Evolutionary conservation across 495 filamentous ascomycete genomes (phyloP).

Genomic region (Aspergillus sparsus): DNA sequence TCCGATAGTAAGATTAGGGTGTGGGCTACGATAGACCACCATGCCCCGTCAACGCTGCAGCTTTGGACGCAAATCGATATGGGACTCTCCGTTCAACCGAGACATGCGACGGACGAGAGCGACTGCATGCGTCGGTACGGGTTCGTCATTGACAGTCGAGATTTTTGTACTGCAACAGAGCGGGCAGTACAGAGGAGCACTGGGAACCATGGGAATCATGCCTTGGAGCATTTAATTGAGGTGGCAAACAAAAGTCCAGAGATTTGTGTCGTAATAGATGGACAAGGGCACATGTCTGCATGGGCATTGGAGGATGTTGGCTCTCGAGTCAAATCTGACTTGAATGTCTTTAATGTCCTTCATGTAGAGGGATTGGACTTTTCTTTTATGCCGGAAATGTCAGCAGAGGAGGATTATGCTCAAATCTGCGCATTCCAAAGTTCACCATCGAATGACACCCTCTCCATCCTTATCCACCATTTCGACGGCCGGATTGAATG

Average conservation of each 20-base stretch:
- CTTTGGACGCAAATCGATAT: conserved; percentile 86
- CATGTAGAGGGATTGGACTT: conserved; percentile 73
- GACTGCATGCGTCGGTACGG: conserved; percentile 60
- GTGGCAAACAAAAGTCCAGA: conserved; percentile 85
- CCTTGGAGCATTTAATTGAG: conserved; percentile 81
- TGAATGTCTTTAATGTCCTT: conserved; percentile 83
- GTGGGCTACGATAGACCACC: conserved; percentile 77
- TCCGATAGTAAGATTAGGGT: conserved; percentile 80
- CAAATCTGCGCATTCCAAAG: conserved; percentile 73
- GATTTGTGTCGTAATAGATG: conserved; percentile 83
- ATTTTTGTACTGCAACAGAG: conserved; percentile 76
- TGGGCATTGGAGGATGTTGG: conserved; percentile 94
- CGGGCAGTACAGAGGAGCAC: conserved; percentile 65
- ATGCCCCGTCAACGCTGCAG: conserved; percentile 69
- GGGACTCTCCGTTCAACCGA: conserved; percentile 66
- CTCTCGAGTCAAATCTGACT: conserved; percentile 64
- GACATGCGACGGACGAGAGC: conserved; percentile 37
- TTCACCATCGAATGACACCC: conserved; percentile 56
- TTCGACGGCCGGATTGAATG: conserved; percentile 85
- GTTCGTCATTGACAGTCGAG: conserved; percentile 81
- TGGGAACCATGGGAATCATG: conserved; percentile 63
- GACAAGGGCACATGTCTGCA: conserved; percentile 82
- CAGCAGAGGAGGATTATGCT: conserved; percentile 57
- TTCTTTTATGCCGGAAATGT: conserved; percentile 56
- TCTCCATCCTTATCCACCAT: conserved; percentile 80